A percentile compares a stretch with the other conserved stretches of the same genome.
Conservation (phyloP, 495 filamentous ascomycete species). For the Chaetomium cochliodes region DNA sequence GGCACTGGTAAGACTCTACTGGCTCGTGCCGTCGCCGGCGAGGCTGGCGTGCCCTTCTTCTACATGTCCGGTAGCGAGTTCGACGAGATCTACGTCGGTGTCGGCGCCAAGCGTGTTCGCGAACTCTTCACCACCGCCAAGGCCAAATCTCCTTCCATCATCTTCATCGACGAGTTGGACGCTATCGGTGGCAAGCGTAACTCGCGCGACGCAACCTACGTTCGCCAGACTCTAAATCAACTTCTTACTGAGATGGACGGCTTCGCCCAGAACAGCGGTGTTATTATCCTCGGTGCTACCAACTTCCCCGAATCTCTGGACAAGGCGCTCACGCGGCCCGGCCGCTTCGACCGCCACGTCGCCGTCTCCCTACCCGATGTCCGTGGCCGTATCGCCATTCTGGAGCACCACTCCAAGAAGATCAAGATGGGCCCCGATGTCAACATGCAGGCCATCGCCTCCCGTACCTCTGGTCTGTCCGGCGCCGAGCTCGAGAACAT, state of each 20-base stretch:
- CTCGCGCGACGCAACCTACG: slow-evolving; percentile 90
- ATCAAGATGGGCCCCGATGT: slow-evolving; percentile 76
- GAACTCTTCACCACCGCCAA: slow-evolving; percentile 91
- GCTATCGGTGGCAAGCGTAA: slow-evolving; percentile 94
- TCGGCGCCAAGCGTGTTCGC: slow-evolving; percentile 95
- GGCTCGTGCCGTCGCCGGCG: slow-evolving; percentile 91
- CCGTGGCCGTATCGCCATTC: slow-evolving; percentile 87
- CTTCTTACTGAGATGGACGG: slow-evolving; percentile 97
- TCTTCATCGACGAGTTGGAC: slow-evolving; percentile 98
- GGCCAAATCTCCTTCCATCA: slow-evolving; percentile 86
- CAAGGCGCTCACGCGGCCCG: slow-evolving; percentile 90
- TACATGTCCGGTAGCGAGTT: slow-evolving; percentile 99
- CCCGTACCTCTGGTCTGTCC: slow-evolving; percentile 85
- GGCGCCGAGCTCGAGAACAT: slow-evolving; percentile 95
- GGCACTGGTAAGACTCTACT: slow-evolving; percentile 98
- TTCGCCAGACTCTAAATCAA: slow-evolving; percentile 96
- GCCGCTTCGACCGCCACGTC: slow-evolving; percentile 92
- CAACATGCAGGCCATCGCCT: slow-evolving; percentile 76
- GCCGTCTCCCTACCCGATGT: slow-evolving; percentile 88
- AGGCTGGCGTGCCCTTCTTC: slow-evolving; percentile 98
- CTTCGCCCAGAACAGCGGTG: slow-evolving; percentile 88
- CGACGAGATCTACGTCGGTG: slow-evolving; percentile 96
- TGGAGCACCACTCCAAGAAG: slow-evolving; percentile 87
- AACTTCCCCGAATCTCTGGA: slow-evolving; percentile 94
- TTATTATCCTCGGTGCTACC: slow-evolving; percentile 92